These are phyloP conservation scores for Aspergillus fructus DNA, from an alignment of 2,329 filamentous ascomycete species.

Conservation along the genomic window DNA sequence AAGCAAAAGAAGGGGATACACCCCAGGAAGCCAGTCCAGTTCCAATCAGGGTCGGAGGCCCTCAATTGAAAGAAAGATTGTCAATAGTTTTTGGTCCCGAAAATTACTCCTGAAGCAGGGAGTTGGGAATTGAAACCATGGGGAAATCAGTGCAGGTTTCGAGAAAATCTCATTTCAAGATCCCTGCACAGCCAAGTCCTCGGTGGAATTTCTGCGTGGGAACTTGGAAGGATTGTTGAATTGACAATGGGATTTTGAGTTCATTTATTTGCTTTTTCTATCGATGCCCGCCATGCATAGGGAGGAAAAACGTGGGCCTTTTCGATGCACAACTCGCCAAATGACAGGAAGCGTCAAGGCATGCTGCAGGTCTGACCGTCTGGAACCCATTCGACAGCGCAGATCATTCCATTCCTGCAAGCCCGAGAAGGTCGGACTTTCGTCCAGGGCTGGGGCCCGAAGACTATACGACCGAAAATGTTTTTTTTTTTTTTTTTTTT, in stretches of 20 bases:
- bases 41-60: neutral
- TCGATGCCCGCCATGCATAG: constrained; percentile 5
- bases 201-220: neutral
- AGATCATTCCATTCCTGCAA: constrained; percentile 2
- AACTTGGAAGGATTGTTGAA: neutral
- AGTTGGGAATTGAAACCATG: constrained; percentile 24
- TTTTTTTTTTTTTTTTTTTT: too few relatives aligned
- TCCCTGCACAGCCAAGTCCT: neutral
- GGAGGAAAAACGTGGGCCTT: neutral
- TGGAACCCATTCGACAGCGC: neutral
- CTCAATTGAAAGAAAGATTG: neutral
- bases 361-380: neutral
- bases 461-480: neutral
- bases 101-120: constrained; percentile 14
- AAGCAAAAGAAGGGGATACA: neutral
- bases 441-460: too few relatives aligned
- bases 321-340: neutral
- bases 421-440: neutral
- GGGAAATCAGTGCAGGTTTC: constrained; percentile 14
- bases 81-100: neutral
- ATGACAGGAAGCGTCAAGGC: neutral
- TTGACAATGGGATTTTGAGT: neutral
- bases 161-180: neutral
- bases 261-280: constrained; percentile 1
- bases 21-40: neutral